Conservation (phyloP, 2,329 filamentous ascomycete genomes). For the Cordyceps farinosa region DNA sequence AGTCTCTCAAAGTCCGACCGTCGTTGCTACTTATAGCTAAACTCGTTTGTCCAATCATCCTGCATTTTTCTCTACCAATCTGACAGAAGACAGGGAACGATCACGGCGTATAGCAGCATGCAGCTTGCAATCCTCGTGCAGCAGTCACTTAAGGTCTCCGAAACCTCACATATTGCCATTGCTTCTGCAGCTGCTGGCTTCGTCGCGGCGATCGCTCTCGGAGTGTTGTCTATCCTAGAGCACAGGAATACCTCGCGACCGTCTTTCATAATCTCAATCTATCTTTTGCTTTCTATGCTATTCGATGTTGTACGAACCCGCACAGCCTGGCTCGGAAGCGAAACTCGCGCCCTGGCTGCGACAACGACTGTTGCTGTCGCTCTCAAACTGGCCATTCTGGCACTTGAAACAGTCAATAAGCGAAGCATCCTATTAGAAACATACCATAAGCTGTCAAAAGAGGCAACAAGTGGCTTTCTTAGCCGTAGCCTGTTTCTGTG, state of each 20-base stretch:
- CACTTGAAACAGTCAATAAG: background rate
- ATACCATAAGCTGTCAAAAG: background rate
- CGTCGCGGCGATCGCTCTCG: background rate
- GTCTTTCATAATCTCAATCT: constrained; percentile 6
- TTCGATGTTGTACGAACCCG: constrained; percentile 1
- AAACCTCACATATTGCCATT: background rate
- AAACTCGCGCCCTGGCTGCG: background rate
- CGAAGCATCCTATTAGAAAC: background rate
- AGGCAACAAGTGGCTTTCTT: background rate
- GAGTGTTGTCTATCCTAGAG: background rate
- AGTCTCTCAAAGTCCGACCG: background rate
- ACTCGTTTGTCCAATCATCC: background rate
- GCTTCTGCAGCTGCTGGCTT: constrained; percentile 2
- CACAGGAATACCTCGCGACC: constrained; percentile 10
- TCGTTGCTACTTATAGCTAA: background rate
- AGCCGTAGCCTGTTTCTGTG: constrained; percentile 7
- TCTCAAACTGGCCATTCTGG: background rate
- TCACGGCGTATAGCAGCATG: background rate
- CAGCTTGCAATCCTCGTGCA: background rate
- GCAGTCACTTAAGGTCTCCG: background rate
- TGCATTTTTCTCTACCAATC: no score
- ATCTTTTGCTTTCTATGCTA: constrained; percentile 9
- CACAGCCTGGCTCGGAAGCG: constrained; percentile 6
- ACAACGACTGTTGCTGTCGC: background rate
- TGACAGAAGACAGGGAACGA: background rate